phyloP scores from a whole-genome alignment of 768 basidiomycete species.

The Multifurca ochricompacta region DNA sequence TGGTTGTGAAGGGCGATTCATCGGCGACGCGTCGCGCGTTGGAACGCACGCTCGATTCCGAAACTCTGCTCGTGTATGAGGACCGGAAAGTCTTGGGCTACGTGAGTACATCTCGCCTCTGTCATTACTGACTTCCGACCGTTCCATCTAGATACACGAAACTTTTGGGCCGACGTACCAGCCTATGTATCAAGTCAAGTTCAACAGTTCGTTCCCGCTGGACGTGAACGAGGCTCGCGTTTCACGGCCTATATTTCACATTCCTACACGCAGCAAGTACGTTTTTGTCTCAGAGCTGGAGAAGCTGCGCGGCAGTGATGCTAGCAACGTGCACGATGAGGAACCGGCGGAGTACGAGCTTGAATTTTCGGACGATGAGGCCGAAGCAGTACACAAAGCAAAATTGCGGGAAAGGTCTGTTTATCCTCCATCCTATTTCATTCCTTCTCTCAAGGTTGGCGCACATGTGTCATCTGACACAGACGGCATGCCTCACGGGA shows the following conservation, averaged over 20 bases:
- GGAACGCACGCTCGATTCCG: slow-evolving; percentile 72
- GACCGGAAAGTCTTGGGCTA: slow-evolving; percentile 87
- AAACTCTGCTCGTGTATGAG: slow-evolving; percentile 83
- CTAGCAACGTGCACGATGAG: slow-evolving; percentile 91
- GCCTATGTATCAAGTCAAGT: slow-evolving; percentile 85
- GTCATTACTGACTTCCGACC: slow-evolving; percentile 12
- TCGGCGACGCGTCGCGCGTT: slow-evolving; percentile 39
- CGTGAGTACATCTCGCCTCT: slow-evolving; percentile 40
- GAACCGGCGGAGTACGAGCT: slow-evolving; percentile 85
- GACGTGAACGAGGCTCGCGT: slow-evolving; percentile 46
- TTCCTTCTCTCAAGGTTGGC: not conserved
- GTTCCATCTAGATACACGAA: slow-evolving; percentile 67
- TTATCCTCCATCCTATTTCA: not conserved
- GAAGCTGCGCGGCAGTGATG: slow-evolving; percentile 79
- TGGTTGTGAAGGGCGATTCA: slow-evolving; percentile 60
- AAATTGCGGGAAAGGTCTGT: slow-evolving; percentile 52
- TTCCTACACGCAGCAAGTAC: slow-evolving; percentile 72
- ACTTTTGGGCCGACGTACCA: slow-evolving; percentile 91
- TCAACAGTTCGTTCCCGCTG: slow-evolving; percentile 58
- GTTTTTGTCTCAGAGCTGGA: slow-evolving; percentile 72
- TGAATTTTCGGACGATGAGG: slow-evolving; percentile 95
- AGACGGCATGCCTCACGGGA: slow-evolving; percentile 50
- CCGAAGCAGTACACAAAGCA: slow-evolving; percentile 67
- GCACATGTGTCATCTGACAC: not conserved
- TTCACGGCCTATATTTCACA: slow-evolving; percentile 70